These are phyloP conservation scores for Blastobotrys capitulatus DNA, from an alignment of 1,139 yeast species.

Conservation along the genomic window DNA sequence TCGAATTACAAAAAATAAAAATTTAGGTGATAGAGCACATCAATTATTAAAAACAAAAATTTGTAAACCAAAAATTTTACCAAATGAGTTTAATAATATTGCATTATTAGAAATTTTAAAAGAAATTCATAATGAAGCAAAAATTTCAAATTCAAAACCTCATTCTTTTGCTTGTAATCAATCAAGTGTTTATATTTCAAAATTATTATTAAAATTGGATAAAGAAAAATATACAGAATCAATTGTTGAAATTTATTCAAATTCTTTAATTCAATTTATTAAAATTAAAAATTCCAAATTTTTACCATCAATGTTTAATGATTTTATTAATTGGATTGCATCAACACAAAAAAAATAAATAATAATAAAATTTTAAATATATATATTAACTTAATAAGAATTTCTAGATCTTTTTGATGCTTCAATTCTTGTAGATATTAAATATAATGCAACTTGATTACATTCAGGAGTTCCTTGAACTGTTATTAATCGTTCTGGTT, in stretches of 20 bases:
- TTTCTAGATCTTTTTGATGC: constrained; percentile 39
- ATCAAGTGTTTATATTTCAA: constrained; percentile 56
- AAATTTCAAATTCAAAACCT: constrained; percentile 44
- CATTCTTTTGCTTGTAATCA: constrained; percentile 56
- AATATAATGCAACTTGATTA: constrained; percentile 69
- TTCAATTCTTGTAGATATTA: constrained; percentile 72
- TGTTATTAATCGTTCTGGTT: constrained; percentile 55
- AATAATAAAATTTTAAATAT: background rate
- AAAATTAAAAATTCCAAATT: constrained; percentile 42
- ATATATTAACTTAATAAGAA: background rate
- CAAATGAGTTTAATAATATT: constrained; percentile 19
- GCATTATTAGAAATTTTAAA: constrained; percentile 14
- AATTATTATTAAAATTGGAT: constrained; percentile 30
- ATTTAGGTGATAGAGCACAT: constrained; percentile 69
- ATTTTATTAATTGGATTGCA: constrained; percentile 76
- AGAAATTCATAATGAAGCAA: constrained; percentile 34
- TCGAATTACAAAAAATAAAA: constrained; percentile 60
- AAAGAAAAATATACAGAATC: constrained; percentile 19
- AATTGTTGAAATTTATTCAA: constrained; percentile 53
- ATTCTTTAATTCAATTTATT: constrained; percentile 59
- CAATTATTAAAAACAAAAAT: constrained; percentile 60
- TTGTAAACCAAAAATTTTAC: constrained; percentile 44
- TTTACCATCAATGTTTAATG: constrained; percentile 62
- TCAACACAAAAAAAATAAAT: constrained; percentile 18
- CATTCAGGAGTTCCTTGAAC: constrained; percentile 65